Conservation (phyloP, 345 rosid genomes). For the Pistacia atlantica region DNA sequence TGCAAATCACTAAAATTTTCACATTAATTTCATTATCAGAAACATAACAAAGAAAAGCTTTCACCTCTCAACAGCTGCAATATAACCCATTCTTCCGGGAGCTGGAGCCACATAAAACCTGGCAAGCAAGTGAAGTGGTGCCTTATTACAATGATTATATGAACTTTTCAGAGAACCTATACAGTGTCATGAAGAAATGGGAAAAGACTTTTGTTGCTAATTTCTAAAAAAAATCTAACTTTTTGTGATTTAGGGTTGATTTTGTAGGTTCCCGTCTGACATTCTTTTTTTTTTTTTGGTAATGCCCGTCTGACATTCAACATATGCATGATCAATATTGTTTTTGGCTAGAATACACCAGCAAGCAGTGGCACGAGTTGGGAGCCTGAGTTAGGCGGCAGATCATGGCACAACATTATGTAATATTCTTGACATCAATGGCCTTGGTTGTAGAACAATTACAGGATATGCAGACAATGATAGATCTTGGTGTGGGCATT, state of each 20-base stretch:
- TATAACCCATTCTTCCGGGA: slow-evolving; percentile 80
- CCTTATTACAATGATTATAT: not conserved
- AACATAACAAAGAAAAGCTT: slow-evolving; percentile 14
- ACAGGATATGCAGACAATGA: too few relatives aligned
- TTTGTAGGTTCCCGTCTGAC: not conserved
- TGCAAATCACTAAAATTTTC: slow-evolving; percentile 36
- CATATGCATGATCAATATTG: too few relatives aligned
- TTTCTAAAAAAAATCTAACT: not conserved
- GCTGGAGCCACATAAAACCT: slow-evolving; percentile 92
- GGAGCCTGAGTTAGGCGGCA: too few relatives aligned
- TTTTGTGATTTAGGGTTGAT: not conserved
- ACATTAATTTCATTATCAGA: slow-evolving; percentile 15
- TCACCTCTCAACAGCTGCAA: slow-evolving; percentile 81
- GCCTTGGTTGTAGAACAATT: too few relatives aligned
- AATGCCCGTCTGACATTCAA: too few relatives aligned
- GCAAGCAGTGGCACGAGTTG: too few relatives aligned
- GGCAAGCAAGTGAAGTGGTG: slow-evolving; percentile 15
- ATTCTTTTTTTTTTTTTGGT: too few relatives aligned
- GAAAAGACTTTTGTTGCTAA: not conserved
- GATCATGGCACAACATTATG: too few relatives aligned
- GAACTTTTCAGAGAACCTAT: not conserved
- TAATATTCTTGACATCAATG: too few relatives aligned
- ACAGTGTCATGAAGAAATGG: not conserved
- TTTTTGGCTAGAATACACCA: too few relatives aligned
- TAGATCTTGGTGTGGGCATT: too few relatives aligned